Conservation (phyloP, 2,329 filamentous ascomycete species). For the Fusarium sororula region DNA sequence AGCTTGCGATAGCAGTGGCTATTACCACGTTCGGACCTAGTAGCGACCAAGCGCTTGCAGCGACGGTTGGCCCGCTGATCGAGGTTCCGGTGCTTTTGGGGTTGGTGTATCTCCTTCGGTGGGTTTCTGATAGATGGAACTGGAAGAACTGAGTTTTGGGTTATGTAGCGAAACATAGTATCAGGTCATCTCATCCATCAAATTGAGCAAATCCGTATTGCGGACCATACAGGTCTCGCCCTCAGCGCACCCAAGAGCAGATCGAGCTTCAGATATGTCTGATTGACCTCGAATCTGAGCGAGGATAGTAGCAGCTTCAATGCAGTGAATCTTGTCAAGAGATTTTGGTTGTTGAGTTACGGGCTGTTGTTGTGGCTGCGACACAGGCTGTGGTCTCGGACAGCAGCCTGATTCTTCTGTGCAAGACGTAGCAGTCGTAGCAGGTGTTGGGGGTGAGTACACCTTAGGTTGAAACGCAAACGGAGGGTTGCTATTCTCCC, state of each 20-base stretch:
- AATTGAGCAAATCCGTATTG: conserved; percentile 47
- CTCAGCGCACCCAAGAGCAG: conserved; percentile 43
- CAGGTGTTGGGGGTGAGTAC: not conserved
- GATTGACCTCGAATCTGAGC: conserved; percentile 51
- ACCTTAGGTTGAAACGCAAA: not conserved
- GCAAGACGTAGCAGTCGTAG: not conserved
- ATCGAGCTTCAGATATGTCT: conserved; percentile 40
- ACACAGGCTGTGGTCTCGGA: not conserved
- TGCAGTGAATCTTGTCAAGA: conserved; percentile 38
- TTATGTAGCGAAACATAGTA: not conserved
- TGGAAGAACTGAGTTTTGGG: conserved; percentile 32
- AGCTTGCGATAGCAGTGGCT: conserved; percentile 88
- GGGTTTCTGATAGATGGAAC: conserved; percentile 60
- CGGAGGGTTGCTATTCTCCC: not conserved
- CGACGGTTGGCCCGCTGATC: conserved; percentile 85
- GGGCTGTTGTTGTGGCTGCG: not conserved
- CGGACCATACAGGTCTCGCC: conserved; percentile 45
- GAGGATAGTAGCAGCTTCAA: conserved; percentile 47
- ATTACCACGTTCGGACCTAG: conserved; percentile 81
- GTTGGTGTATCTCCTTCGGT: conserved; percentile 78
- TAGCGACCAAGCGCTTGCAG: conserved; percentile 82
- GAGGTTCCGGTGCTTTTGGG: conserved; percentile 85
- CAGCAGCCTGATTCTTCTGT: conserved; percentile 10
- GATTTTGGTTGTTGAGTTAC: not conserved
- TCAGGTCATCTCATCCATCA: conserved; percentile 45